Evolutionary conservation across 768 basidiomycete genomes (phyloP).

Genomic region (Auricularia heimuer): DNA sequence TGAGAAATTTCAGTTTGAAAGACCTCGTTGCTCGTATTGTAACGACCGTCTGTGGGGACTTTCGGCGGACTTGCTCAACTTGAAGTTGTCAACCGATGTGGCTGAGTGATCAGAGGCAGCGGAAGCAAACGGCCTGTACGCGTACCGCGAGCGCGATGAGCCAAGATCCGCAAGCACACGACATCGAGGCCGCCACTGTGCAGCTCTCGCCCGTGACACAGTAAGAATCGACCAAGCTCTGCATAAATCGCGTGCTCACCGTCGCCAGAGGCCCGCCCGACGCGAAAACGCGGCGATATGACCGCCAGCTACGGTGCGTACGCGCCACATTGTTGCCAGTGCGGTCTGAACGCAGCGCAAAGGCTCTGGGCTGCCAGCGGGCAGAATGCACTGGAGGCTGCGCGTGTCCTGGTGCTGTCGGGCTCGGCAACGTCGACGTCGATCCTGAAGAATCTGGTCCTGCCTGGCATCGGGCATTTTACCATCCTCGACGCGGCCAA

Average conservation of each 20-base stretch:
- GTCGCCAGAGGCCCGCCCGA: slow-evolving; percentile 55
- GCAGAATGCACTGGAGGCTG: slow-evolving; percentile 77
- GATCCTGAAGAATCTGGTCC: slow-evolving; percentile 90
- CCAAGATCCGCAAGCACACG: slow-evolving; percentile 29
- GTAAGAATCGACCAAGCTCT: slow-evolving; percentile 2
- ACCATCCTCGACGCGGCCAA: slow-evolving; percentile 67
- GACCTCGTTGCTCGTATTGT: no score
- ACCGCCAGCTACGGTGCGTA: slow-evolving; percentile 81
- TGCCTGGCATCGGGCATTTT: slow-evolving; percentile 94
- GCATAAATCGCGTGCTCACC: slow-evolving; percentile 7
- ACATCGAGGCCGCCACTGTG: slow-evolving; percentile 37
- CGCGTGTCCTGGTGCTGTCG: slow-evolving; percentile 73
- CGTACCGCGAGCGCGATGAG: not conserved
- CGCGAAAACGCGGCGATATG: slow-evolving; percentile 82
- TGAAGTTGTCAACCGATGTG: no score
- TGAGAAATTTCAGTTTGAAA: no score
- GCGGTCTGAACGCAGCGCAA: not conserved
- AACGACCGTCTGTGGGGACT: no score
- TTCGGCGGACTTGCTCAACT: no score
- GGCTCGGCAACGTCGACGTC: slow-evolving; percentile 78
- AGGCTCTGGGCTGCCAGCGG: slow-evolving; percentile 93
- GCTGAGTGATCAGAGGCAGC: no score
- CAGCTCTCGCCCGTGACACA: slow-evolving; percentile 20
- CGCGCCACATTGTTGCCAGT: not conserved
- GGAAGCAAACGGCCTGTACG: not conserved